Base-by-base conservation (phyloP, 306 rosid species). In the Gynostemma pentaphyllum region DNA sequence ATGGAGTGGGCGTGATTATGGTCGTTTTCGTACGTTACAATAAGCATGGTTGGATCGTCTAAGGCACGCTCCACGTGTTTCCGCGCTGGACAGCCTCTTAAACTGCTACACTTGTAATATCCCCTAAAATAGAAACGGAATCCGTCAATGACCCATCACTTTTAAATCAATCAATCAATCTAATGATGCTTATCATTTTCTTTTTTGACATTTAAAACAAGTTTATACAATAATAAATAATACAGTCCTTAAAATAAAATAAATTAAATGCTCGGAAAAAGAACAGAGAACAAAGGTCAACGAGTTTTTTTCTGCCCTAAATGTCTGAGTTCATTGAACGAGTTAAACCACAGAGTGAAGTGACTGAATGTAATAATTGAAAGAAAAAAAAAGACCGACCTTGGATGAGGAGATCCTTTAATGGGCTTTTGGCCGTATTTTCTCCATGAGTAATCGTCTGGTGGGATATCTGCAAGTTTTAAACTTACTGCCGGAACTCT, bases 361-460 rank as follows among this genome's bases (percentile, higher is more conserved):
- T 3, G 6, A 14, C n/a, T 10, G 2, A 11, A 12, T n/a, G n/a
- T n/a, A n/a, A 27, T 15, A 22, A 57, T 19, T 4, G 24, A 2
- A 22, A 57, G 2, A 5, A 36, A 34, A 9, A 36, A 5, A 12
- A 23, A 37, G 45, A 1, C 9, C 30, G 52, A 89, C 97, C 97
- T 87, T 10, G 97, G 97, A 67, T 86, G 82, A 18, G 97, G 97
- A 36, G 97, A 89, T 7, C 97, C 91, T 71, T 89, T 89, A 54
- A 89, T 89, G n/a, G 97, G 97, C 69, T 89, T 89, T 41, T 89
- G 95, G 55, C 97, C 97, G 48, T 89, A 89, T 69, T 89, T 89
- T 68, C 95, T 84, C 97, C 97, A 89, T 0, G 84, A 81, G 45
- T 76, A 86, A 9, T 89, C 95, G 68, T 89, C 97, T 0, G 91